Base-by-base conservation (phyloP, 192 early-diverging fungal genomes). In the Podila minutissima region DNA sequence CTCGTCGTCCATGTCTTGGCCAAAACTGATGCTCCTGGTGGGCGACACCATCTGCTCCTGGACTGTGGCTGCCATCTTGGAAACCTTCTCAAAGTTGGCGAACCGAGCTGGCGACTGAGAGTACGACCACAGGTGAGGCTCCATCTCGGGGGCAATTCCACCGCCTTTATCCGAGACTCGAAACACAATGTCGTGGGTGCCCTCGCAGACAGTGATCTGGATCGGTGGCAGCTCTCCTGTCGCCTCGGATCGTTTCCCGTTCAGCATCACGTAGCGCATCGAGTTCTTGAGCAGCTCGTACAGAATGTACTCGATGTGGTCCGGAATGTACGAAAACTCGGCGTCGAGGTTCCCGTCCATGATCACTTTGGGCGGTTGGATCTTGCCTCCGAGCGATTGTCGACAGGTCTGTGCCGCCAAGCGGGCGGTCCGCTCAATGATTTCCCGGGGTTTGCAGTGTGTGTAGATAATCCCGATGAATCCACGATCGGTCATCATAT, bases 131-230 rank as follows among this genome's bases (percentile, higher is more conserved):
- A 99, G 78, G 69, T 92, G 85, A 3, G 83, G 72, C 74, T 94
- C 88, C 24, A 91, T 76, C 1, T 87, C 79, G 17, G 87, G 83
- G 33, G 78, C 62, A 64, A 99, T 95, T 19, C 97, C 97, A 38
- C 96, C 96, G 50, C 95, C 94, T 86, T 96, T 90, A 82, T 99
- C 97, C 5, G 95, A 96, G 26, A 99, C 84, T 22, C 97, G 91
- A 81, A 99, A 94, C 7, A 92, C 90, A 59, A 99, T 89, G 74
- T 94, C 92, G 32, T 83, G 86, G 33, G 90, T 84, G 72, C 90
- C 89, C 59, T 89, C 84, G 73, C 94, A 95, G 62, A 97, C 88
- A n/a, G 97, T 99, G 22, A 97, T 92, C 48, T 86, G 86, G 67
- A 97, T 94, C 3, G 95, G 93, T 38, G 96, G 97, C 24, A 92